Base-by-base conservation (phyloP, 1,139 yeast genomes). In the Blastobotrys arbuscula region DNA sequence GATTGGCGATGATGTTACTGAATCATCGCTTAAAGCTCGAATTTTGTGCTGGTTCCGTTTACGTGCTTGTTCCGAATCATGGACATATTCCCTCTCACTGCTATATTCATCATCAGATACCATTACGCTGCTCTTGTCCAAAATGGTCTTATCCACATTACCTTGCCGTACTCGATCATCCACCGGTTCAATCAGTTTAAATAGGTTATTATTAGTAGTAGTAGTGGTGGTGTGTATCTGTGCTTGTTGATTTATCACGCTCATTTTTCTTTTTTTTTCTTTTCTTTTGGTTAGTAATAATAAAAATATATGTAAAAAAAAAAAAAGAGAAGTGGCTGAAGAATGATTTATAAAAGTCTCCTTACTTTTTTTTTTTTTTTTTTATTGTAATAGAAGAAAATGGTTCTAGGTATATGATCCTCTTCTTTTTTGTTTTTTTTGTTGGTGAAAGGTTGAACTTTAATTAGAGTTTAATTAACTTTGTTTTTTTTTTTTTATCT, bases 321-420 rank as follows among this genome's bases (percentile, higher is more conserved):
- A 28, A 28, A 28, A 28, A 28, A 28, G 13, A 28, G 13, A 28
- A 28, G 10, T 28, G 28, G 28, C 7, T 24, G 9, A n/a, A n/a
- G n/a, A n/a, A n/a, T n/a, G n/a, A n/a, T n/a, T n/a, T n/a, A n/a
- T n/a, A n/a, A n/a, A n/a, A n/a, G n/a, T n/a, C n/a, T n/a, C n/a
- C n/a, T n/a, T n/a, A n/a, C n/a, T 31, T 13, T 31, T 31, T 13
- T 36, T 36, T 36, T 36, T 36, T 36, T 36, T 36, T 36, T 36
- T 18, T 4, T 12, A 12, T 18, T 9, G 16, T 33, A 15, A 33
- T 33, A 33, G 10, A 33, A 33, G 5, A 33, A 33, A 15, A 15
- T 9, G 36, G 36, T 28, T 9, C 12, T 12, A 5, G 3, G 13
- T 4, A 5, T n/a, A 5, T 5, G 3, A 12, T 28, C 31, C 9